Base-by-base conservation (phyloP, 495 filamentous ascomycete genomes). In the Penicillium cinerascens region DNA sequence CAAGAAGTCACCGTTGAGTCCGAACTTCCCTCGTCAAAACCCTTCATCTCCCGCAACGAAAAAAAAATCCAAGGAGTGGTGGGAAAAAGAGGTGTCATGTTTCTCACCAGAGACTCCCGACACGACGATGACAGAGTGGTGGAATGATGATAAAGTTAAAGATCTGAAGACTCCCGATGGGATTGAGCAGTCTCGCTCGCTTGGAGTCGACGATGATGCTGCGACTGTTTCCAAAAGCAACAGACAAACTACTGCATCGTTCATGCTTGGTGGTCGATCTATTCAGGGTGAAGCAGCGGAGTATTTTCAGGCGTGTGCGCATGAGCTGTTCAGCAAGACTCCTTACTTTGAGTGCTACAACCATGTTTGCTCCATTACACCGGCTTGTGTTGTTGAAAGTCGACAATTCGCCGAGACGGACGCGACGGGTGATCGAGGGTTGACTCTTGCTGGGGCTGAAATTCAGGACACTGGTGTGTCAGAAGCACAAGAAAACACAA, bases 241-340 rank as follows among this genome's bases (percentile, higher is more conserved):
- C n/a, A 35, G 56, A 42, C 51, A 60, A 5, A 52, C 45, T 1
- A 59, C 50, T 8, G 42, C 47, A 15, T 68, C 66, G 3, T 61
- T 63, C 18, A 67, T 67, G 53, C 69, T 68, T 40, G 61, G 39
- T 27, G 33, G 65, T 44, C 52, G 54, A 22, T 8, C 56, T 43
- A 65, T 72, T 2, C 60, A 73, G 15, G 78, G 78, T 15, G 55
- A 66, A 36, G 75, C 76, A 3, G 76, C 78, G 4, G 78, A 81
- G 55, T 81, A 81, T 45, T 81, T 74, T 27, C 74, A 80, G 49
- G 78, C 76, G 6, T 77, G 75, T 58, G 69, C 75, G 0, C 75
- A 80, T 55, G 78, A 81, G 36, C 52, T 77, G 25, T 74, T 78
- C 44, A 78, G 72, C 52, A 63, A 66, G 23, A 70, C 61, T 6